Evolutionary conservation across 176 grass and related monocot species (phyloP).

Genomic region (Oryza coarctata): DNA sequence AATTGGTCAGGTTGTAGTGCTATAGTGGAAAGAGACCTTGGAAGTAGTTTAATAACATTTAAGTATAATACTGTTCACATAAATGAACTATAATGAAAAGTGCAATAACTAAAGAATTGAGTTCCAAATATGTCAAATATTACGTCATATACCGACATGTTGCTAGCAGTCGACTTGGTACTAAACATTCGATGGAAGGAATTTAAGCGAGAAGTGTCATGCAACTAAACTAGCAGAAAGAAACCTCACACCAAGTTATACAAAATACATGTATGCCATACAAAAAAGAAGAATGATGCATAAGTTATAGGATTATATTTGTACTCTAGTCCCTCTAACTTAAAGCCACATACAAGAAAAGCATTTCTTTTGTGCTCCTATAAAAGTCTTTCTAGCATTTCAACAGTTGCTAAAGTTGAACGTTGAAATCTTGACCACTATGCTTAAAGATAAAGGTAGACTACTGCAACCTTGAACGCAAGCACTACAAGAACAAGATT

Average conservation of each 20-base stretch:
- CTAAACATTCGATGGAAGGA: background rate
- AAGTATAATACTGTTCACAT: background rate
- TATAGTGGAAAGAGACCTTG: background rate
- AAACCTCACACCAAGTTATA: background rate
- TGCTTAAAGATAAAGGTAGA: background rate
- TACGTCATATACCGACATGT: too few relatives aligned
- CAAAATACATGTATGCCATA: background rate
- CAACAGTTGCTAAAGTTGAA: background rate
- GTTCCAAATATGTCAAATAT: too few relatives aligned
- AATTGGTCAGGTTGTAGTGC: background rate
- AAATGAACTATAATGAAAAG: background rate
- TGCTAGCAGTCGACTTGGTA: too few relatives aligned
- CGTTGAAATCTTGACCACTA: background rate
- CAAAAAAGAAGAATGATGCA: background rate
- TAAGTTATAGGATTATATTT: background rate
- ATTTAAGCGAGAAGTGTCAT: background rate
- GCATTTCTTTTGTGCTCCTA: too few relatives aligned
- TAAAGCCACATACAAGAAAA: background rate
- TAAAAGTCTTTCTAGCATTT: background rate
- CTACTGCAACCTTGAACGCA: background rate
- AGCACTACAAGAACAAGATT: background rate
- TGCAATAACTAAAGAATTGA: background rate
- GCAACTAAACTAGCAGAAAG: background rate
- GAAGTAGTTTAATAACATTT: background rate
- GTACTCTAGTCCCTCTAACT: background rate